Conservation (phyloP, 1,284 basidiomycete species). For the Apiotrichum akiyoshidainum region DNA sequence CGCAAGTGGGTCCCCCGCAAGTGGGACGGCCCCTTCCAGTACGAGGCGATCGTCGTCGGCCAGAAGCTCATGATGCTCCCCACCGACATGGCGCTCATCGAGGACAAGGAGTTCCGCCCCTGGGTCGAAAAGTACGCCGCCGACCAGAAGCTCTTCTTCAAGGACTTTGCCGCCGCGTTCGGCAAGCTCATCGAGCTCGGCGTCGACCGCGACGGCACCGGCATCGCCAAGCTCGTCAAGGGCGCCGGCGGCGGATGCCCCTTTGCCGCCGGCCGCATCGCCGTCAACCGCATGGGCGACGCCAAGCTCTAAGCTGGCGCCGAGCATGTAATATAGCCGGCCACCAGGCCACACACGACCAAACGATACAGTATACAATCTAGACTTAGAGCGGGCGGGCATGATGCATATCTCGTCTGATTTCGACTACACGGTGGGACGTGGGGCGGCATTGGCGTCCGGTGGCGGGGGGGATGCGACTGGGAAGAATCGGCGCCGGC, state of each 20-base stretch:
- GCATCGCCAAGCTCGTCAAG: conserved; percentile 45
- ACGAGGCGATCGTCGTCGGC: conserved; percentile 51
- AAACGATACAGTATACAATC: background rate
- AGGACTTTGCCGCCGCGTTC: conserved; percentile 54
- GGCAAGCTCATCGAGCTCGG: conserved; percentile 53
- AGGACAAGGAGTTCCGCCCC: conserved; percentile 48
- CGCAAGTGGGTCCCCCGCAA: conserved; percentile 55
- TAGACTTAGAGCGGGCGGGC: background rate
- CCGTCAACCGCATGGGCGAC: conserved; percentile 4
- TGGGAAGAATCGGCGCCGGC: too few species aligned
- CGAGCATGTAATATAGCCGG: background rate
- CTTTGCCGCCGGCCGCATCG: conserved; percentile 24
- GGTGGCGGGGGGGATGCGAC: too few species aligned
- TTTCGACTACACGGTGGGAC: too few species aligned
- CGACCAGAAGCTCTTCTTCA: conserved; percentile 57
- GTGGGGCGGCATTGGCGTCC: too few species aligned
- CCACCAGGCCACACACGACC: background rate
- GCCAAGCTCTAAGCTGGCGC: conserved; percentile 8
- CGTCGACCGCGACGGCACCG: conserved; percentile 49
- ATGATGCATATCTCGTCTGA: too few species aligned
- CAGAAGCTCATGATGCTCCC: conserved; percentile 59
- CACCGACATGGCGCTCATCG: conserved; percentile 52
- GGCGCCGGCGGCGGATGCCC: conserved; percentile 47
- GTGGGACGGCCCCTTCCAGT: conserved; percentile 57
- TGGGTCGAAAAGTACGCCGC: conserved; percentile 55